These are phyloP conservation scores for Linum usitatissimum DNA, from an alignment of 345 rosid species.

Conservation along the genomic window DNA sequence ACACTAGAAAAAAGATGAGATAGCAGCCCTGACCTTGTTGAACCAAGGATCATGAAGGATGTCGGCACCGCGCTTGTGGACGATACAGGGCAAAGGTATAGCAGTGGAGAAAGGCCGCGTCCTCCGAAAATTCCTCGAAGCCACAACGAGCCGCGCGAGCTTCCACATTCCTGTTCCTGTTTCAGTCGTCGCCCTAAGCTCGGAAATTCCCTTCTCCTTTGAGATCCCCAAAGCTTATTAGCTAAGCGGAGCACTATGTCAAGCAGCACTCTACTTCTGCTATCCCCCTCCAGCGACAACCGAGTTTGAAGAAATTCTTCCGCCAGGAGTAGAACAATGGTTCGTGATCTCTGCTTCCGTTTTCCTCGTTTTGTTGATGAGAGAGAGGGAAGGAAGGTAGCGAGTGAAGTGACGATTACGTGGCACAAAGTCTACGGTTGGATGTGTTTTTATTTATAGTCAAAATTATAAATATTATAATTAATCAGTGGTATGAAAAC, in stretches of 20 bases:
- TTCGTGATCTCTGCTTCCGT: not conserved
- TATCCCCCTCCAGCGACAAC: not conserved
- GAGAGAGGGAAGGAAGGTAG: not conserved
- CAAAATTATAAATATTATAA: not conserved
- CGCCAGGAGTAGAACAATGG: not conserved
- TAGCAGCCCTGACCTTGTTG: conserved; percentile 49
- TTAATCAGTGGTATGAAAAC: too few relatives aligned
- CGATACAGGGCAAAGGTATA: conserved; percentile 87
- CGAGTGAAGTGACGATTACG: not conserved
- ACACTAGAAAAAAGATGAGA: not conserved
- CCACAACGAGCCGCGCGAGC: conserved; percentile 29
- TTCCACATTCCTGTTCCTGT: conserved; percentile 45
- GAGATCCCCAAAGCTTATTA: not conserved
- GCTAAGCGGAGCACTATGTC: not conserved
- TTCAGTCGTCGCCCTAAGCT: not conserved
- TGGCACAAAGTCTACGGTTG: conserved; percentile 1
- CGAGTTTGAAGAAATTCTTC: not conserved
- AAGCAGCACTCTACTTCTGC: not conserved
- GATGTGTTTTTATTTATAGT: not conserved
- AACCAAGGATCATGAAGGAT: conserved; percentile 99
- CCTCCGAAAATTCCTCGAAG: conserved; percentile 31
- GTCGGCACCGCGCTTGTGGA: conserved; percentile 95
- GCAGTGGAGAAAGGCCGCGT: conserved; percentile 58
- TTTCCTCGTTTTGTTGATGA: not conserved
- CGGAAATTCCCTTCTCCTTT: not conserved